These are phyloP conservation scores for Gastrolobium bilobum DNA, from an alignment of 306 rosid genomes.

Conservation along the genomic window DNA sequence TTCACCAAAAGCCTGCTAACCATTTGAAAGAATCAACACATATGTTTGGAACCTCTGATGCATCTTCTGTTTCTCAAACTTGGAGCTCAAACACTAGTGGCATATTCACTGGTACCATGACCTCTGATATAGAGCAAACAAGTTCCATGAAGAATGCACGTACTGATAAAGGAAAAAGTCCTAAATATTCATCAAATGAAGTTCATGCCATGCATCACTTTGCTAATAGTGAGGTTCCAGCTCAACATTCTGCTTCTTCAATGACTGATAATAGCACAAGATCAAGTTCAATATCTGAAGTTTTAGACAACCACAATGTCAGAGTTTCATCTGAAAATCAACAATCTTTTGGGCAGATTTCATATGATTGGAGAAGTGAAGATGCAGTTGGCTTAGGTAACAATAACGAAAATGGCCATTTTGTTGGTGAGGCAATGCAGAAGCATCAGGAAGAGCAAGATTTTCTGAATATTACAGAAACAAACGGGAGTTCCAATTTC, in stretches of 20 bases:
- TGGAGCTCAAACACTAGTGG: conserved; percentile 50
- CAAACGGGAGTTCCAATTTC: conserved; percentile 45
- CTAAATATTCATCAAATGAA: conserved; percentile 57
- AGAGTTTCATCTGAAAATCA: conserved; percentile 52
- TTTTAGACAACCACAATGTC: conserved; percentile 42
- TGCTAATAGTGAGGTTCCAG: conserved; percentile 61
- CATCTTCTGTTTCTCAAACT: conserved; percentile 49
- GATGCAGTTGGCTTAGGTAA: conserved; percentile 48
- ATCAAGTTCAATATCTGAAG: conserved; percentile 53
- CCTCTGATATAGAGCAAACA: conserved; percentile 52
- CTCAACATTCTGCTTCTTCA: conserved; percentile 49
- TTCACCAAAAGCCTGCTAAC: conserved; percentile 50
- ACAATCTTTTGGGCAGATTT: conserved; percentile 44
- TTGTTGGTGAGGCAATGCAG: conserved; percentile 40
- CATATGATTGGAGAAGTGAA: conserved; percentile 54
- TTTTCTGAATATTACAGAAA: conserved; percentile 47
- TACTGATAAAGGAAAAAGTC: conserved; percentile 53
- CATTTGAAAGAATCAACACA: conserved; percentile 46
- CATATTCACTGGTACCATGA: conserved; percentile 47
- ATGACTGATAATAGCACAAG: conserved; percentile 56
- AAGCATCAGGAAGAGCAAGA: conserved; percentile 67
- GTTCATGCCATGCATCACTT: conserved; percentile 59
- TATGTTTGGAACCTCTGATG: conserved; percentile 44
- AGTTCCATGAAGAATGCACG: conserved; percentile 46
- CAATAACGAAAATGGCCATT: conserved; percentile 49